Base-by-base conservation (phyloP, 495 filamentous ascomycete species). In the Aspergillus ostianus region DNA sequence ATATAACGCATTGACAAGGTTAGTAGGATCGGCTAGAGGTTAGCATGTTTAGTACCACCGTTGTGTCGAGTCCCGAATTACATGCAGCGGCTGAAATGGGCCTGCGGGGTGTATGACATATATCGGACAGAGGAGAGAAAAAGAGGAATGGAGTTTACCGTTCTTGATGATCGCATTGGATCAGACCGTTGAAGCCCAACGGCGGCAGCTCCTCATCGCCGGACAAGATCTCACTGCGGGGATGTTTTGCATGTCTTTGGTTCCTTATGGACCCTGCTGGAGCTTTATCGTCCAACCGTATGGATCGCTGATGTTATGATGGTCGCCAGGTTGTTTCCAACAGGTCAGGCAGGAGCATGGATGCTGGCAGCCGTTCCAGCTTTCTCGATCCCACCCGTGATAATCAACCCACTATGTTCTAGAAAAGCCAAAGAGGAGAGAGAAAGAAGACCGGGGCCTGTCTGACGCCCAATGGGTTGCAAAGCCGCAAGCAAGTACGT, bases 401-500 rank as follows among this genome's bases (percentile, higher is more conserved):
- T 58, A 55, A 57, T 29, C 57, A 56, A 55, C 55, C 52, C 58
- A 61, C 51, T 58, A 53, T 36, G 57, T 56, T 63, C 64, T 59
- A 61, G 60, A 65, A 68, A 61, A 32, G 21, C 48, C 46, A 53
- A 61, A 64, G 41, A 27, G 27, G 44, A 27, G 44, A 49, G 23
- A 49, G 47, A 13, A 51, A 57, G 21, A 51, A 51, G 57, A 44
- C 41, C 41, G 36, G 57, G 27, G 57, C 21, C 46, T 56, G 26
- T 41, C 61, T 26, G 51, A 69, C 45, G 29, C 49, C 66, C 68
- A 51, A 65, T 72, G 66, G 32, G 53, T 63, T 51, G 64, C 61
- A 70, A 58, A 63, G 51, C 63, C 56, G 49, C 69, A 68, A 65
- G 62, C 56, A 60, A 67, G 18, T 59, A 67, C 63, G 62, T 69